Evolutionary conservation across 495 filamentous ascomycete species (phyloP).

Genomic region (Annulohypoxylon moriforme): DNA sequence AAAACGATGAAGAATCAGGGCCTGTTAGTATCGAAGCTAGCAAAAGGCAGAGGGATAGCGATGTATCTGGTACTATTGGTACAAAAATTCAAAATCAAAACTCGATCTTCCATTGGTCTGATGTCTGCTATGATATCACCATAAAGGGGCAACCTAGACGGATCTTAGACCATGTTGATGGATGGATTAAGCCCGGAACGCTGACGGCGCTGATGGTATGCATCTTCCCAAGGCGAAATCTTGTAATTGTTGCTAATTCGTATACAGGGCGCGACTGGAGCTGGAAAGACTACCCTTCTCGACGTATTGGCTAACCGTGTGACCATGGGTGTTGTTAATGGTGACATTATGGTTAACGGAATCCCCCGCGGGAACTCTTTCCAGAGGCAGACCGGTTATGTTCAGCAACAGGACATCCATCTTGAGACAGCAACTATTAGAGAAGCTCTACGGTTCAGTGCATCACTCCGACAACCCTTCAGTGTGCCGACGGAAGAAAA

Average conservation of each 20-base stretch:
- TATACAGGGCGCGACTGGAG: constrained; percentile 72
- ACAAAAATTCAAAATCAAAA: constrained; percentile 61
- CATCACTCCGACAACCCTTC: constrained; percentile 75
- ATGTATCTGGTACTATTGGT: constrained; percentile 46
- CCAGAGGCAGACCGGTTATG: constrained; percentile 87
- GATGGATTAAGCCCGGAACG: constrained; percentile 91
- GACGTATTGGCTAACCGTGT: constrained; percentile 82
- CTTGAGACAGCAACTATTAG: constrained; percentile 78
- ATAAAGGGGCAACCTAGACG: constrained; percentile 77
- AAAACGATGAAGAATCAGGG: constrained; percentile 51
- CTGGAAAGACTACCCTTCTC: constrained; percentile 78
- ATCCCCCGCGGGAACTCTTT: constrained; percentile 74
- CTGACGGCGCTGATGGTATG: constrained; percentile 86
- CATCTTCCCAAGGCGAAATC: constrained; percentile 56
- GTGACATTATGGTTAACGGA: constrained; percentile 81
- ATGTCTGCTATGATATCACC: constrained; percentile 88
- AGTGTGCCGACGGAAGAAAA: constrained; percentile 69
- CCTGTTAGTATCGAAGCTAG: constrained; percentile 55
- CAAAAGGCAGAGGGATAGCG: constrained; percentile 60
- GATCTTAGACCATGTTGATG: constrained; percentile 85
- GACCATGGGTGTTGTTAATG: constrained; percentile 83
- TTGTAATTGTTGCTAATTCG: neutral
- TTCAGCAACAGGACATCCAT: constrained; percentile 92
- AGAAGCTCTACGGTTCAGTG: constrained; percentile 76
- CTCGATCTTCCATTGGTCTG: constrained; percentile 82